These are phyloP conservation scores for Fusarium sp. DNA, from an alignment of 2,329 filamentous ascomycete species.

Conservation along the genomic window DNA sequence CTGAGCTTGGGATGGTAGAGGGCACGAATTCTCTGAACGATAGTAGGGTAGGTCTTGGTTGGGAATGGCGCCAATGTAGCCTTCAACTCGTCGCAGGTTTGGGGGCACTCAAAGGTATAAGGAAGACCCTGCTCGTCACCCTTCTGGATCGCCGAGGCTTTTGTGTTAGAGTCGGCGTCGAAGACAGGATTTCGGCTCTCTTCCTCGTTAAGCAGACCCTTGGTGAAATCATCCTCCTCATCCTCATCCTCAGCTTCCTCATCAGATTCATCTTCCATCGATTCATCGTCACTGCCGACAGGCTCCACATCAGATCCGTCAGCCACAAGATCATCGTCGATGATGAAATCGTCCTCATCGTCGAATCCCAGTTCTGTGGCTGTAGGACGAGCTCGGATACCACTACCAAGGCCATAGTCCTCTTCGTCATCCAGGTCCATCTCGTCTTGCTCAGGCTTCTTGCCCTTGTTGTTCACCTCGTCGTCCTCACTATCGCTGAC, in stretches of 20 bases:
- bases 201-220: constrained; percentile 71
- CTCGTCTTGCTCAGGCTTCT: constrained; percentile 52
- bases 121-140: constrained; percentile 71
- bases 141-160: constrained; percentile 49
- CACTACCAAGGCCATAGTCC: constrained; percentile 69
- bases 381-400: constrained; percentile 67
- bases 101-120: constrained; percentile 88
- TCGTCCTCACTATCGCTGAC: constrained; percentile 72
- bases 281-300: constrained; percentile 64
- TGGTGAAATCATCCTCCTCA: constrained; percentile 71
- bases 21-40: constrained; percentile 89
- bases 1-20: constrained; percentile 91
- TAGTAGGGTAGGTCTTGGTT: constrained; percentile 74
- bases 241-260: constrained; percentile 54
- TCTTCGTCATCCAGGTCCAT: constrained; percentile 58
- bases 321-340: constrained; percentile 89
- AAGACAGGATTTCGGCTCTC: constrained; percentile 67
- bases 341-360: constrained; percentile 92
- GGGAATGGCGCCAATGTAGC: constrained; percentile 72
- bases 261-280: constrained; percentile 56
- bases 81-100: constrained; percentile 79
- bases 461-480: constrained; percentile 55
- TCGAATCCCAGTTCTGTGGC: constrained; percentile 78
- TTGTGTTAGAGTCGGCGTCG: constrained; percentile 57
- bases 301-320: constrained; percentile 78